Conservation (phyloP, 2,329 filamentous ascomycete species). For the Emericellopsis cladophorae region DNA sequence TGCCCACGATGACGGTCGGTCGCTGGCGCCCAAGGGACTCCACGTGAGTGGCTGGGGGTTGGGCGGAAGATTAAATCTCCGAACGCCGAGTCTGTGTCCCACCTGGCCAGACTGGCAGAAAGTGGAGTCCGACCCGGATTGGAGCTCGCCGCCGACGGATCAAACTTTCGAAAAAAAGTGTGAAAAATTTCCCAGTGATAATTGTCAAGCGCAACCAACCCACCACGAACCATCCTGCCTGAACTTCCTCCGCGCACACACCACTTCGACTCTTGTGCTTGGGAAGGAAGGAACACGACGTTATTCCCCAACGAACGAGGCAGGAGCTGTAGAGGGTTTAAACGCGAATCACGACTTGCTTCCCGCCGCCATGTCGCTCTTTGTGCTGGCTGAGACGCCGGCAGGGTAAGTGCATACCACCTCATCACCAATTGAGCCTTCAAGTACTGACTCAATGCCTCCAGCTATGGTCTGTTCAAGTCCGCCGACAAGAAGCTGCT, state of each 20-base stretch:
- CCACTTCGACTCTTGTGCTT: conserved; percentile 21
- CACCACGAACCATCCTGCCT: not conserved
- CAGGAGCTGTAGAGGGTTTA: conserved; percentile 8
- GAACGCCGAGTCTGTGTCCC: conserved; percentile 6
- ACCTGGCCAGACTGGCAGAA: not conserved
- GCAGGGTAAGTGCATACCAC: conserved; percentile 43
- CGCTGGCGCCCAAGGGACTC: conserved; percentile 1
- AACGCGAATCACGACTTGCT: not conserved
- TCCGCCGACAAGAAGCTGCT: conserved; percentile 97
- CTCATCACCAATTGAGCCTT: not conserved
- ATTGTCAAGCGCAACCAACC: conserved; percentile 6
- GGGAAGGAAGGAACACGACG: conserved; percentile 16
- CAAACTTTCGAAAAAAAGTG: conserved; percentile 5
- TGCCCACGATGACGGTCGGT: not conserved
- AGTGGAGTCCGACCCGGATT: no score
- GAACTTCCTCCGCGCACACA: conserved; percentile 10
- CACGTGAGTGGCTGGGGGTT: conserved; percentile 9
- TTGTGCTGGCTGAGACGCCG: conserved; percentile 88
- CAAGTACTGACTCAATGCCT: conserved; percentile 14
- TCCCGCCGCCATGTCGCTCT: conserved; percentile 60
- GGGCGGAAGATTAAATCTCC: conserved; percentile 8
- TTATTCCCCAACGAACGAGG: conserved; percentile 13
- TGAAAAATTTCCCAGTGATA: conserved; percentile 25
- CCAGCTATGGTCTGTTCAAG: conserved; percentile 94
- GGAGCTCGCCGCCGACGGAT: not conserved